Base-by-base conservation (phyloP, 2,329 filamentous ascomycete species). In the Lecanicillium sp. region DNA sequence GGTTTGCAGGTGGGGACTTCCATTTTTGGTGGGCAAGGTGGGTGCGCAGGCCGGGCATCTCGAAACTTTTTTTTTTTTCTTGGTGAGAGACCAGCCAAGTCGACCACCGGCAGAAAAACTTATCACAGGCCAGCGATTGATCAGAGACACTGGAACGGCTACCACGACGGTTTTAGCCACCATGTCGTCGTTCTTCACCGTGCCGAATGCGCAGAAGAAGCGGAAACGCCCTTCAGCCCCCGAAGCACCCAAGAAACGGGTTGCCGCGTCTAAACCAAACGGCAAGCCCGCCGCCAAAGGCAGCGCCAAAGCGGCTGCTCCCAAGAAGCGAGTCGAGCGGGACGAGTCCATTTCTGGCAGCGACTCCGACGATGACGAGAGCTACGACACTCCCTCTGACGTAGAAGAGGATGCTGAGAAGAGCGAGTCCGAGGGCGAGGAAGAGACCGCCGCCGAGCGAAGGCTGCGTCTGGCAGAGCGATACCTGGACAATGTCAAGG, bases 121-220 rank as follows among this genome's bases (percentile, higher is more conserved):
- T 38, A 36, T 51, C 47, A 53, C 45, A 14, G 33, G 29, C 43
- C 42, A 54, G 44, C 45, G 47, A 7, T 25, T 25, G 7, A 25
- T 7, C 6, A 25, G 11, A 25, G 22, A 25, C 7, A 25, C 22
- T 11, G 22, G 11, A 25, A 11, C 22, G 22, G 7, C 11, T 25
- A 54, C 44, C 45, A 47, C 49, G 52, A 45, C 38, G 18, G 17
- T 36, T 32, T 36, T 42, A 50, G 45, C 52, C 50, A 67, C 48
- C 49, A 94, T 94, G 89, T 94, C 90, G 54, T 95, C 89, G 29
- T 98, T 96, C 65, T 98, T 98, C 65, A 95, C 89, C 37, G 70
- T 83, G 29, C 88, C 92, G 5, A 83, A 84, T 29, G 83, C 84
- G 36, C 83, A 90, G 56, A 86, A 85, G 67, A 96, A 96, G 73